A percentile compares a stretch with the other conserved stretches of the same genome.
phyloP scores from a whole-genome alignment of 805 yeast species.

The Ogataea sp. region DNA sequence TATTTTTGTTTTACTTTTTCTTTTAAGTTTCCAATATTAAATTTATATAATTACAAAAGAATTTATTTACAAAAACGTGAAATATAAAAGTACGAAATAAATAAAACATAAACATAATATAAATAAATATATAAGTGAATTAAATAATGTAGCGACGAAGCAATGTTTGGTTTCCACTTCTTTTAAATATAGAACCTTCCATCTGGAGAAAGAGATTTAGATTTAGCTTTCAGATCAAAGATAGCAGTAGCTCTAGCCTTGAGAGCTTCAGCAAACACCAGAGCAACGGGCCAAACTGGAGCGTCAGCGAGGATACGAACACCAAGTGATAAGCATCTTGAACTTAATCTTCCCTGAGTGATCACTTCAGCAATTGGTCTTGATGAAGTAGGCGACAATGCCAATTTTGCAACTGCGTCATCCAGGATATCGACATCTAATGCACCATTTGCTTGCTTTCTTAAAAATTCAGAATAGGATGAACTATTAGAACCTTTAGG shows the following conservation, averaged over 20 bases:
- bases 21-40: no score
- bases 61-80: no score
- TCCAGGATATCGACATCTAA: constrained; percentile 41
- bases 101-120: no score
- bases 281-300: constrained; percentile 79
- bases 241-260: constrained; percentile 50
- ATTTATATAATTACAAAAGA: no score
- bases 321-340: constrained; percentile 58
- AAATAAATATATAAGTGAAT: background rate
- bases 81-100: no score
- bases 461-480: constrained; percentile 50
- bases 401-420: constrained; percentile 41
- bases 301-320: constrained; percentile 76
- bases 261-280: constrained; percentile 72
- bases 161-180: no score
- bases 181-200: background rate
- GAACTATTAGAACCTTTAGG: constrained; percentile 43
- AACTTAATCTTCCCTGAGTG: constrained; percentile 40
- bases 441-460: constrained; percentile 53
- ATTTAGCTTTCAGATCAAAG: constrained; percentile 13
- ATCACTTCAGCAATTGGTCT: constrained; percentile 40
- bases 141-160: no score
- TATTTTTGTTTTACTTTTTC: no score
- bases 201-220: constrained; percentile 8
- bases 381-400: constrained; percentile 36